Evolutionary conservation across 2,329 filamentous ascomycete genomes (phyloP).

Genomic region (Zymoseptoria crescenta): DNA sequence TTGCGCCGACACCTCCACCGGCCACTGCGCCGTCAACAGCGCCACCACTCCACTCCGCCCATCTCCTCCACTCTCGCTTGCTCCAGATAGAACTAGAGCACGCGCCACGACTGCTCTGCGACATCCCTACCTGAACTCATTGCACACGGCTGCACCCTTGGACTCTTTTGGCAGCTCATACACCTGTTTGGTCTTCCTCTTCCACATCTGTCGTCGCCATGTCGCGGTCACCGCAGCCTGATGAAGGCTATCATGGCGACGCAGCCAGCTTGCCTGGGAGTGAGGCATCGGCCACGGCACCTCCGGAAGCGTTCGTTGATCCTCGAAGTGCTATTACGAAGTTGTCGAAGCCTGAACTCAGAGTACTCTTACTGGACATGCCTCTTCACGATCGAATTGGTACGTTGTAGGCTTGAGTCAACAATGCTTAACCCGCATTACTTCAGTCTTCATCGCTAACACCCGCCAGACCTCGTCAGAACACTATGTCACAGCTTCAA

Average conservation of each 20-base stretch:
- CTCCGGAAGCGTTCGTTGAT: neutral
- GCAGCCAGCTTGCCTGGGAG: constrained; percentile 43
- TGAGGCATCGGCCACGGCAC: constrained; percentile 19
- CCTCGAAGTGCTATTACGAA: neutral
- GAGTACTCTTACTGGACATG: neutral
- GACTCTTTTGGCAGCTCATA: neutral
- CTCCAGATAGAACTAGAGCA: neutral
- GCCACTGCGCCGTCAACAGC: neutral
- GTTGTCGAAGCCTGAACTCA: neutral
- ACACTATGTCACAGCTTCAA: constrained; percentile 12
- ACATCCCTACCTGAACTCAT: neutral
- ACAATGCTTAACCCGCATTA: neutral
- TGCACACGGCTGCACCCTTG: neutral
- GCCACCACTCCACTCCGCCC: neutral
- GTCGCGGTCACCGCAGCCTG: constrained; percentile 39
- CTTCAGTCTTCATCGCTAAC: neutral
- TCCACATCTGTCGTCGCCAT: neutral
- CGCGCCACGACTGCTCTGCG: neutral
- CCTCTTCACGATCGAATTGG: neutral
- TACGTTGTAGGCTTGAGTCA: neutral
- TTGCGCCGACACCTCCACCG: neutral
- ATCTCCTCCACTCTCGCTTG: neutral
- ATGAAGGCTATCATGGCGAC: constrained; percentile 81
- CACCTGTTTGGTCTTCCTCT: neutral
- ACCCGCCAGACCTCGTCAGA: neutral